Conservation (phyloP, 2,329 filamentous ascomycete genomes). For the Ascochyta koolunga region DNA sequence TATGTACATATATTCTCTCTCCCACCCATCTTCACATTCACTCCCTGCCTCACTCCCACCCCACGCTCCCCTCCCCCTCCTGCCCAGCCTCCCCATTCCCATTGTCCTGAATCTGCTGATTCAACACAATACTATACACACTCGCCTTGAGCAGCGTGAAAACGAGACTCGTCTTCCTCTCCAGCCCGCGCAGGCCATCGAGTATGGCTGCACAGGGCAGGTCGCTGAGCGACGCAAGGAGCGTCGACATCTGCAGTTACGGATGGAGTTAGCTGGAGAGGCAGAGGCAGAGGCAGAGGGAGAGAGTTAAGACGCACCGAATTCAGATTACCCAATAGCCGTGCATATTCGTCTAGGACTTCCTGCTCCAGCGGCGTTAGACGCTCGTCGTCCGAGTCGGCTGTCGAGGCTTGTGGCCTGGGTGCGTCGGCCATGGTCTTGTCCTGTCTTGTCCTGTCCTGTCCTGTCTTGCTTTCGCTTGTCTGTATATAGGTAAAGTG, state of each 20-base stretch:
- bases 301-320: slow-evolving; percentile 64
- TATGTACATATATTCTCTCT: not conserved
- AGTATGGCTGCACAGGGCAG: slow-evolving; percentile 70
- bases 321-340: slow-evolving; percentile 87
- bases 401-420: slow-evolving; percentile 18
- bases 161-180: slow-evolving; percentile 92
- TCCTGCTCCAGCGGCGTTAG: slow-evolving; percentile 87
- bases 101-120: slow-evolving; percentile 72
- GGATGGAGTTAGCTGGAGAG: too few species aligned
- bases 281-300: not conserved
- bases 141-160: slow-evolving; percentile 97
- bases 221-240: too few species aligned
- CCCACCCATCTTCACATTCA: slow-evolving; percentile 1
- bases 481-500: too few species aligned
- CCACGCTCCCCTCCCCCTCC: slow-evolving; percentile 38
- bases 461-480: too few species aligned
- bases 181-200: slow-evolving; percentile 83
- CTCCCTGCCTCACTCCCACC: slow-evolving; percentile 1
- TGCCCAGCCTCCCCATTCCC: slow-evolving; percentile 30
- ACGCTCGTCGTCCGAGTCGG: slow-evolving; percentile 11
- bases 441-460: not conserved
- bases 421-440: slow-evolving; percentile 21
- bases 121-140: slow-evolving; percentile 97
- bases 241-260: too few species aligned
- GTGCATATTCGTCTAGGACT: slow-evolving; percentile 90